Evolutionary conservation across 2,329 filamentous ascomycete species (phyloP).

Genomic region (Diaporthe ilicicola): DNA sequence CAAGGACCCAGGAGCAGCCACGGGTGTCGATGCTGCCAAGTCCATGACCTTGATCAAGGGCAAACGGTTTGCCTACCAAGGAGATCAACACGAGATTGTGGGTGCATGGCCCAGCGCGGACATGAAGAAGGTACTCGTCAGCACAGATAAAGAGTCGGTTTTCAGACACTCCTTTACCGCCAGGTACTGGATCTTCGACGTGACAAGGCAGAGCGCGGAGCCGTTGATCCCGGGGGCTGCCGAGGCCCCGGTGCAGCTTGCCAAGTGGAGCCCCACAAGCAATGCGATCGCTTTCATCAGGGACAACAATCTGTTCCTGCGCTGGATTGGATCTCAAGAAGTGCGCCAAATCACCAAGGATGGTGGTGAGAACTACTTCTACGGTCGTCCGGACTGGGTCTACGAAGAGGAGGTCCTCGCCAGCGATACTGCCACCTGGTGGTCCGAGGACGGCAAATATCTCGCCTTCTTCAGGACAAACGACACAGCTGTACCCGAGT

Average conservation of each 20-base stretch:
- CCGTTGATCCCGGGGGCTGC: slow-evolving; percentile 77
- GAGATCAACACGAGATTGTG: slow-evolving; percentile 62
- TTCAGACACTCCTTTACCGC: slow-evolving; percentile 92
- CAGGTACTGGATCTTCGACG: slow-evolving; percentile 91
- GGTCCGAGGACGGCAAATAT: slow-evolving; percentile 89
- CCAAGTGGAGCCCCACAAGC: slow-evolving; percentile 87
- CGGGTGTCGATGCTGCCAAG: slow-evolving; percentile 50
- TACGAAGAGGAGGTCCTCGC: slow-evolving; percentile 87
- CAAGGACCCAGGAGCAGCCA: slow-evolving; percentile 41
- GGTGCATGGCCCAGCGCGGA: slow-evolving; percentile 81
- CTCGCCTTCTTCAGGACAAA: slow-evolving; percentile 93
- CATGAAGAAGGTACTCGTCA: slow-evolving; percentile 85
- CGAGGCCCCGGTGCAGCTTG: slow-evolving; percentile 77
- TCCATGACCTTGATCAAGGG: slow-evolving; percentile 80
- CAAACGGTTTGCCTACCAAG: slow-evolving; percentile 67
- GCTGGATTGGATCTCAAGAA: slow-evolving; percentile 65
- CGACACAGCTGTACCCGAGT: slow-evolving; percentile 90
- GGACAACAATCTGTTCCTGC: slow-evolving; percentile 89
- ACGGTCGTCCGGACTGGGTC: slow-evolving; percentile 97
- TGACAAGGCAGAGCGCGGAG: slow-evolving; percentile 78
- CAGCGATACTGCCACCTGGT: slow-evolving; percentile 89
- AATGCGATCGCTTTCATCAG: slow-evolving; percentile 89
- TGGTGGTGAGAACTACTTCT: slow-evolving; percentile 88
- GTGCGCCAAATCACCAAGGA: slow-evolving; percentile 83
- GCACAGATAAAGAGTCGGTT: slow-evolving; percentile 75